Percentiles rank a stretch among this genome's conserved stretches.
These are phyloP conservation scores for Neocallimastix lanati DNA, from an alignment of 192 early-diverging fungal genomes.

Conservation along the genomic window DNA sequence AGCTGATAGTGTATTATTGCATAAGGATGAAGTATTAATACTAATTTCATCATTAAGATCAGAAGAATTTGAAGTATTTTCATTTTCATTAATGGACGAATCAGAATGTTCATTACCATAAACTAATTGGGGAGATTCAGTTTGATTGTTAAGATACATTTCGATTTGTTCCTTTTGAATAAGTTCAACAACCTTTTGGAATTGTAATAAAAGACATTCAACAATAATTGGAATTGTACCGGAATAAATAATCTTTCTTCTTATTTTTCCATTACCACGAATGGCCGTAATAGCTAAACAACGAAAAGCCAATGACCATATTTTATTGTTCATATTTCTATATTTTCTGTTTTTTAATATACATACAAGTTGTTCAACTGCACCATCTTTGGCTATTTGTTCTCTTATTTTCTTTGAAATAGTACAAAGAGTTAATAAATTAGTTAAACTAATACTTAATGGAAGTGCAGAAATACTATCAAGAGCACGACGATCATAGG, in stretches of 20 bases:
- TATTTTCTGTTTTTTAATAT: not conserved
- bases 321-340: not conserved
- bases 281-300: not conserved
- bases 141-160: not conserved
- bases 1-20: not conserved
- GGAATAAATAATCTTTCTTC: not conserved
- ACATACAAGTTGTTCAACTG: not conserved
- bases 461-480: not conserved
- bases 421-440: not conserved
- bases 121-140: not conserved
- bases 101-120: not conserved
- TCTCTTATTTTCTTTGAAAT: not conserved
- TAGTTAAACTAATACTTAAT: not conserved
- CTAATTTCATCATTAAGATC: not conserved
- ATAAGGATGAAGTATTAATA: not conserved
- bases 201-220: not conserved
- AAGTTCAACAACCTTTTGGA: not conserved
- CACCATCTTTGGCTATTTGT: not conserved
- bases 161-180: not conserved
- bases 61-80: not conserved
- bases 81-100: not conserved
- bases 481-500: not conserved
- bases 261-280: not conserved
- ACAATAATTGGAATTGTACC: not conserved
- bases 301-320: not conserved